These are phyloP conservation scores for Tephrocybe sp. DNA, from an alignment of 768 basidiomycete species.

Conservation along the genomic window DNA sequence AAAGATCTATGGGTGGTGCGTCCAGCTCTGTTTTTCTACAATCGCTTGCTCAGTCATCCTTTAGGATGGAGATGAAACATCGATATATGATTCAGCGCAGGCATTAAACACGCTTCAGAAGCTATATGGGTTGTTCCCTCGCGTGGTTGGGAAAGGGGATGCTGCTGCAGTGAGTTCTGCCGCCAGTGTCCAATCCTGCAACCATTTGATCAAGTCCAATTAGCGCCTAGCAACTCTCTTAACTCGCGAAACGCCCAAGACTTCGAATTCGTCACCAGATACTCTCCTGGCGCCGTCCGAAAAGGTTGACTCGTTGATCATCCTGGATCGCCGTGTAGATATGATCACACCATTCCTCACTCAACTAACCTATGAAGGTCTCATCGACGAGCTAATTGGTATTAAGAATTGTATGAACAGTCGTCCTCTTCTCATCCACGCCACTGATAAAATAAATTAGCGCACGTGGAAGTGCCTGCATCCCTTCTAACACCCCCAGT, in stretches of 20 bases:
- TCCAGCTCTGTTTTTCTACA: constrained; percentile 18
- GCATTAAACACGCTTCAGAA: constrained; percentile 82
- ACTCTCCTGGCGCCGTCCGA: constrained; percentile 46
- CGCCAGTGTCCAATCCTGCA: constrained; percentile 4
- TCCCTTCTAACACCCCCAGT: constrained; percentile 62
- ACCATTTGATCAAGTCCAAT: background rate
- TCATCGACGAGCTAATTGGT: constrained; percentile 89
- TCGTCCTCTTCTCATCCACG: background rate
- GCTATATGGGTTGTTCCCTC: constrained; percentile 85
- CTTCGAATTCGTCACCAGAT: constrained; percentile 33
- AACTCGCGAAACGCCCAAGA: constrained; percentile 51
- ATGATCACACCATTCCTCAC: constrained; percentile 96
- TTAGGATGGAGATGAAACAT: constrained; percentile 91
- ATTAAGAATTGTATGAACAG: constrained; percentile 75
- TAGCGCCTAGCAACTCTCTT: constrained; percentile 79
- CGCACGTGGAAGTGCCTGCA: constrained; percentile 76
- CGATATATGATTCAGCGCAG: constrained; percentile 85
- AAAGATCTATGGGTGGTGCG: constrained; percentile 90
- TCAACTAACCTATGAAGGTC: constrained; percentile 94
- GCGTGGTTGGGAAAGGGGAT: constrained; percentile 92
- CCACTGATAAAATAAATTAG: constrained; percentile 33
- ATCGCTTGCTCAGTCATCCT: background rate
- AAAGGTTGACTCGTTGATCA: constrained; percentile 80
- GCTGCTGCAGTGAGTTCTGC: constrained; percentile 56
- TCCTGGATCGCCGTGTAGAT: constrained; percentile 88